Base-by-base conservation (phyloP, 2,329 filamentous ascomycete genomes). In the Ophiocordyceps sinensis region DNA sequence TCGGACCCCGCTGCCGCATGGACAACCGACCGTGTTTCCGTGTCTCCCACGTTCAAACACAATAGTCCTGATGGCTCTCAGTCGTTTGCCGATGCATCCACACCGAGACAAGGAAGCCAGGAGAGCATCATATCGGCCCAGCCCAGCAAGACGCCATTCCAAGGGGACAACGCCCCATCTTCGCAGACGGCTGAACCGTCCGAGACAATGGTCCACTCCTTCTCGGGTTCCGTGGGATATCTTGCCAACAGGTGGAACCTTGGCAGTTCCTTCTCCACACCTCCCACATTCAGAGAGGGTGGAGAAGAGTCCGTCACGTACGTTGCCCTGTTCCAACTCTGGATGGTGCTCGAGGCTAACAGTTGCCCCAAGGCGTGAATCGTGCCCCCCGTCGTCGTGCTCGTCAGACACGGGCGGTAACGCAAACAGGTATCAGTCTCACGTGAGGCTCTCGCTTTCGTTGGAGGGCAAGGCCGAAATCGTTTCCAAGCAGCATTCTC, bases 381-480 rank as follows among this genome's bases (percentile, higher is more conserved):
- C 62, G n/a, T 66, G 68, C 45, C 55, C 59, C 13, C 57, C 63
- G 28, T 64, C 66, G 1, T 60, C 62, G 38, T 63, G 59, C 47
- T 63, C 66, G 9, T 61, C 62, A 19, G 58, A 59, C 37, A 55
- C 59, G n/a, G 63, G 66, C 54, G 63, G 41, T 53, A 58, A 38
- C 59, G 57, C 38, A 10, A 47, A 44, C 46, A 62, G 59, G 39
- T 61, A 62, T 36, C 60, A 62, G 38, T 62, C 67, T n/a, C 71
- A 75, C 26, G 72, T 94, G 43, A 79, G 86, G 38, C 70, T 95
- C 26, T 86, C 85, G 2, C 77, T 91, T 53, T 91, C 85, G 15
- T 72, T 88, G 28, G 86, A 95, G 54, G 89, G 89, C 49, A 89
- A 88, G 55, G 89, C 89, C n/a, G 82, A 89, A 52, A 70, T 95